Evolutionary conservation across 2,329 filamentous ascomycete genomes (phyloP).

Genomic region (Aspergillus proliferans): DNA sequence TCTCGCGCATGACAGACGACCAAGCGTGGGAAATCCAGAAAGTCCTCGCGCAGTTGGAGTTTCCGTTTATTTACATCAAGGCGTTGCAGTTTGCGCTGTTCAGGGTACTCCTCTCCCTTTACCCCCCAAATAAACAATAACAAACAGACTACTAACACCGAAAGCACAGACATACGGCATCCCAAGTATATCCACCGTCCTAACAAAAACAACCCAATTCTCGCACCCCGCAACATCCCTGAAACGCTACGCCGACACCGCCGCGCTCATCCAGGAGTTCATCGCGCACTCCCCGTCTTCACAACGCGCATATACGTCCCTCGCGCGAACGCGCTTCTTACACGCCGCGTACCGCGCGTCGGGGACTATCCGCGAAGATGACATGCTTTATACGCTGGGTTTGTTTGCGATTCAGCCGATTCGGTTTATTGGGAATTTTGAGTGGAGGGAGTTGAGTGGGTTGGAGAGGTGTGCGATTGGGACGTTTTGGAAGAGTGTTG

Average conservation of each 20-base stretch:
- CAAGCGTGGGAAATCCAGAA: slow-evolving; percentile 48
- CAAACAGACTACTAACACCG: not conserved
- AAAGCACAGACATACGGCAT: slow-evolving; percentile 50
- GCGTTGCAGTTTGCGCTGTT: slow-evolving; percentile 56
- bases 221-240: slow-evolving; percentile 40
- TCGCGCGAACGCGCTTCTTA: slow-evolving; percentile 60
- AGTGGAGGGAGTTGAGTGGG: slow-evolving; percentile 63
- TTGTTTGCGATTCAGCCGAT: slow-evolving; percentile 62
- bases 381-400: slow-evolving; percentile 60
- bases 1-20: slow-evolving; percentile 49
- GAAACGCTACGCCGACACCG: slow-evolving; percentile 51
- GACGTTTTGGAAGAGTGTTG: slow-evolving; percentile 65
- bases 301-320: slow-evolving; percentile 43
- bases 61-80: slow-evolving; percentile 48
- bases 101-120: slow-evolving; percentile 32
- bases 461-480: slow-evolving; percentile 63
- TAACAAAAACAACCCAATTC: slow-evolving; percentile 48
- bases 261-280: slow-evolving; percentile 46
- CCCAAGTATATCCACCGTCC: slow-evolving; percentile 47
- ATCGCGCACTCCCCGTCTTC: slow-evolving; percentile 39
- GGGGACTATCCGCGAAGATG: slow-evolving; percentile 55
- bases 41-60: slow-evolving; percentile 46
- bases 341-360: slow-evolving; percentile 53
- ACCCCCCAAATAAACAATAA: not conserved
- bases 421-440: slow-evolving; percentile 58